These are phyloP conservation scores for Eimeria falciformis DNA, from an alignment of 169 alveolate genomes.

Conservation along the genomic window DNA sequence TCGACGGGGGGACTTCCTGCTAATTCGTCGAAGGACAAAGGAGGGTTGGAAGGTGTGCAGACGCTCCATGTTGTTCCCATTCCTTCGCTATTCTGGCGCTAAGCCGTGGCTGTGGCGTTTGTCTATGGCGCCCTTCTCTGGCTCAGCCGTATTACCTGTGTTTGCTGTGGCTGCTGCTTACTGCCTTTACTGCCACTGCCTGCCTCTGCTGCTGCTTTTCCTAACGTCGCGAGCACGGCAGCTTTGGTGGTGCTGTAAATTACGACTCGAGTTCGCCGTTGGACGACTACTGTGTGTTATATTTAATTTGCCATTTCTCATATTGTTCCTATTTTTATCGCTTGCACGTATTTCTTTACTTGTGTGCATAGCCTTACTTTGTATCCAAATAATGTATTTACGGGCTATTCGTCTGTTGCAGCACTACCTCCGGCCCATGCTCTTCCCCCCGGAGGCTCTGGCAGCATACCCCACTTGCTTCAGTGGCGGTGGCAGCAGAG, in stretches of 20 bases:
- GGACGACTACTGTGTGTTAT: too few relatives aligned
- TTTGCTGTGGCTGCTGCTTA: background rate
- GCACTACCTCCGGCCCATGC: slow-evolving; percentile 73
- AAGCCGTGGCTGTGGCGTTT: background rate
- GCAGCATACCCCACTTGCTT: slow-evolving; percentile 44
- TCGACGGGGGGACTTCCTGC: slow-evolving; percentile 83
- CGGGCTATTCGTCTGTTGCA: too few relatives aligned
- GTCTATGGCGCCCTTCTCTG: background rate
- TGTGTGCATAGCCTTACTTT: too few relatives aligned
- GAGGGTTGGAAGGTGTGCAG: slow-evolving; percentile 67
- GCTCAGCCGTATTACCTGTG: background rate
- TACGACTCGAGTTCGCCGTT: too few relatives aligned
- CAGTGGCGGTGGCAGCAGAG: slow-evolving; percentile 56
- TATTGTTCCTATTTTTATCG: too few relatives aligned
- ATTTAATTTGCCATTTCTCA: too few relatives aligned
- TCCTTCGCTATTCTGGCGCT: background rate
- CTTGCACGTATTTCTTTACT: too few relatives aligned
- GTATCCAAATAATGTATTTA: too few relatives aligned
- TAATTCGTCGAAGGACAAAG: slow-evolving; percentile 78
- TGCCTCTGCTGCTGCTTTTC: background rate
- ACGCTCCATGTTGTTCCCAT: background rate
- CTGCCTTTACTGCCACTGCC: background rate
- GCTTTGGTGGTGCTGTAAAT: too few relatives aligned
- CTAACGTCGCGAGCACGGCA: too few relatives aligned
- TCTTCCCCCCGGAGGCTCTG: slow-evolving; percentile 64